Conservation (phyloP, 148 eudicot species). For the Vaccinium myrtillus region DNA sequence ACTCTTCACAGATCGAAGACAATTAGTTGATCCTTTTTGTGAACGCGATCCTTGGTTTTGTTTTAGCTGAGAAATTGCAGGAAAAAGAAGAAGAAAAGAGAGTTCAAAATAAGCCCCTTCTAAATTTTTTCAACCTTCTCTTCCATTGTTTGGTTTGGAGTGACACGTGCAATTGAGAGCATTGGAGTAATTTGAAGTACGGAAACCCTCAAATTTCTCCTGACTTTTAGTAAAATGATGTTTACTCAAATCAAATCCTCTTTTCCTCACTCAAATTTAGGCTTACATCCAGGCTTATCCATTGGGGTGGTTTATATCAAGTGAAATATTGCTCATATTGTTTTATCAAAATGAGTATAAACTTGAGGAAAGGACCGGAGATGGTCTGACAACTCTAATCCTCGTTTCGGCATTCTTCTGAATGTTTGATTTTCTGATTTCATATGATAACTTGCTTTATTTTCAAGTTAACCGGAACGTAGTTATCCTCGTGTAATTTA, state of each 20-base stretch:
- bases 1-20: background rate
- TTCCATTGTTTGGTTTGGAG: too few relatives aligned
- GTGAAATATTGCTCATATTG: background rate
- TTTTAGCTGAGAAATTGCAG: background rate
- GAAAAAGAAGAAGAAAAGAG: background rate
- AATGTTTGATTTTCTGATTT: background rate
- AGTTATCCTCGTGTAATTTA: background rate
- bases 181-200: background rate
- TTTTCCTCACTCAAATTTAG: background rate
- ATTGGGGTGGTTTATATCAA: background rate
- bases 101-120: too few relatives aligned
- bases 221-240: background rate
- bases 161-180: too few relatives aligned
- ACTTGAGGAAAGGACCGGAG: background rate
- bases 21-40: background rate
- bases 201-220: background rate
- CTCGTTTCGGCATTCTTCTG: background rate
- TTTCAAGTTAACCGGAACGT: background rate
- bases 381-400: background rate
- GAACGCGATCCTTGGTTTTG: background rate
- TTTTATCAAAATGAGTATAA: background rate
- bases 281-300: background rate
- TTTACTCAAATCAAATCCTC: too few relatives aligned
- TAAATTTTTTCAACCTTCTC: too few relatives aligned
- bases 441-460: background rate